Evolutionary conservation across 2,329 filamentous ascomycete genomes (phyloP).

Genomic region (Emergomyces orientalis): DNA sequence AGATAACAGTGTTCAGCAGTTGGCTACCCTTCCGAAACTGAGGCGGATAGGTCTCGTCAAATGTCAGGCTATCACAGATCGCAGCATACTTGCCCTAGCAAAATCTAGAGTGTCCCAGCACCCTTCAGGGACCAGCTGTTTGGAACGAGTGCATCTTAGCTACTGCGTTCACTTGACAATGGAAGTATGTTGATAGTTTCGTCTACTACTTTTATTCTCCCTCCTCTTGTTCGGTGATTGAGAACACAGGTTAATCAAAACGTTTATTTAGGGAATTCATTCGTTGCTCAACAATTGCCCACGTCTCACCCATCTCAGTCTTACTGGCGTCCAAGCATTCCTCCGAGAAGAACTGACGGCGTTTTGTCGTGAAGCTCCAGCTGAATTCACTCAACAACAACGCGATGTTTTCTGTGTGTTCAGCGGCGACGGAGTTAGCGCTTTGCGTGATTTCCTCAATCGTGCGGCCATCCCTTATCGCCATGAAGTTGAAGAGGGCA

Average conservation of each 20-base stretch:
- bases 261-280: conserved; percentile 63
- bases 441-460: conserved; percentile 71
- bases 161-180: conserved; percentile 84
- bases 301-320: conserved; percentile 82
- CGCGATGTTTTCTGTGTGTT: conserved; percentile 96
- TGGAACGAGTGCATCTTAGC: conserved; percentile 91
- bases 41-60: conserved; percentile 94
- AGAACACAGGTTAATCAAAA: background rate
- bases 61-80: conserved; percentile 80
- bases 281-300: conserved; percentile 82
- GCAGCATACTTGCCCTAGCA: conserved; percentile 76
- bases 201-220: background rate
- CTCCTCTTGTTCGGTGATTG: background rate
- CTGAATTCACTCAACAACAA: conserved; percentile 91
- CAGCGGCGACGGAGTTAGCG: conserved; percentile 71
- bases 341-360: conserved; percentile 71
- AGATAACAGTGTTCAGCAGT: conserved; percentile 71
- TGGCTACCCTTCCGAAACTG: conserved; percentile 82
- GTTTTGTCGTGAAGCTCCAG: conserved; percentile 78
- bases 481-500: conserved; percentile 30
- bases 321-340: conserved; percentile 90
- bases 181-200: conserved; percentile 49
- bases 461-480: conserved; percentile 26
- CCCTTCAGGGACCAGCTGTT: conserved; percentile 54
- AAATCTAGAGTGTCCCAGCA: conserved; percentile 48